Base-by-base conservation (phyloP, 2,329 filamentous ascomycete species). In the Aplosporella prunicola region DNA sequence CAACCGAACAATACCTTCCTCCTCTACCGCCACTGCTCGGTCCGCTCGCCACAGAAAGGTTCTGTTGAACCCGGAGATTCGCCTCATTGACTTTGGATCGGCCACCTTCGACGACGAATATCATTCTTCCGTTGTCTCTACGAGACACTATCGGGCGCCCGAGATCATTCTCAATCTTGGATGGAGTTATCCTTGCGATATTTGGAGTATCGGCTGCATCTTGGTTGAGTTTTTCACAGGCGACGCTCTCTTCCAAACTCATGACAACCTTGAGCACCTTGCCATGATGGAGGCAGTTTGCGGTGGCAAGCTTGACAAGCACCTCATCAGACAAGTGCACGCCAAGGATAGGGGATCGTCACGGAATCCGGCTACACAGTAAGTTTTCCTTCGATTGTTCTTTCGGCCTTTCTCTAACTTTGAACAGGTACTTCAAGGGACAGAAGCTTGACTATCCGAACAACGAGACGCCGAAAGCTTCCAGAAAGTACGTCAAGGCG, bases 191-290 rank as follows among this genome's bases (percentile, higher is more conserved):
- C 74, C 76, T 9, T 80, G 77, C 51, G 76, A 80, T 48, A 76
- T 80, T 37, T 80, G 76, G 76, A 80, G 76, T 53, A 78, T 80
- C 39, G 76, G 76, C 15, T 80, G 76, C 47, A 80, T 80, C 39
- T 58, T 80, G 9, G 76, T 80, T 20, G 76, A 80, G 46, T 80
- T 80, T 53, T 80, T 76, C 60, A 80, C 76, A 0, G 76, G 76
- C 8, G 76, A 80, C 54, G 76, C 76, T 28, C 61, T 80, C 3
- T 80, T 80, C 60, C 76, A 80, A 52, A 80, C 76, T 1, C 76
- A 80, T 51, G 76, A 80, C 55, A 80, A 79, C 45, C 66, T 78
- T 20, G 76, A 80, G 52, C 76, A 80, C 53, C 66, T 80, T 31
- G 76, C 75, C 24, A 80, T 80, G 76, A 80, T 80, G 76, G 76